These are phyloP conservation scores for Leccinellum luteum DNA, from an alignment of 768 basidiomycete genomes.

Conservation along the genomic window DNA sequence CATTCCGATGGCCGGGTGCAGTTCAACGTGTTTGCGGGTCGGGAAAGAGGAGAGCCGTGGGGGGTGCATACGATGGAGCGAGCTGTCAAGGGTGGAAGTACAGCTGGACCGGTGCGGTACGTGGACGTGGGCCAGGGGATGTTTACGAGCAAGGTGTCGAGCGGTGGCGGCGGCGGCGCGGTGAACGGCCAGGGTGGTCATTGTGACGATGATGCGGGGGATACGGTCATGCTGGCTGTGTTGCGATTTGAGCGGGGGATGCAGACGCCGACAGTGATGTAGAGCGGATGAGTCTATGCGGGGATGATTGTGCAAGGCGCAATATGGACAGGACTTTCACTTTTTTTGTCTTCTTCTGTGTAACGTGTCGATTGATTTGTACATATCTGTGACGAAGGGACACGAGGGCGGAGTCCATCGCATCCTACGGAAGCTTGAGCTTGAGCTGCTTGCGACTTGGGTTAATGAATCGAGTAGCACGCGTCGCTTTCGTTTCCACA, in stretches of 20 bases:
- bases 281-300: neutral
- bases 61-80: constrained; percentile 66
- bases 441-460: too few relatives aligned
- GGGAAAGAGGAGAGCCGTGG: constrained; percentile 61
- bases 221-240: constrained; percentile 61
- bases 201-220: constrained; percentile 25
- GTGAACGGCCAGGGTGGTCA: constrained; percentile 17
- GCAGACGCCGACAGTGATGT: constrained; percentile 51
- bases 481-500: too few relatives aligned
- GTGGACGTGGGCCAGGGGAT: constrained; percentile 37
- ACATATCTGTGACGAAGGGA: neutral
- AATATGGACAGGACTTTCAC: too few relatives aligned
- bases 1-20: constrained; percentile 64
- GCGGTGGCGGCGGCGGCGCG: neutral
- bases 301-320: too few relatives aligned
- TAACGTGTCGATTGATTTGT: too few relatives aligned
- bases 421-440: too few relatives aligned
- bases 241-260: constrained; percentile 65
- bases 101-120: constrained; percentile 46
- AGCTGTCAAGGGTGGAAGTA: constrained; percentile 37
- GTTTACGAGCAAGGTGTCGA: constrained; percentile 56
- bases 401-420: too few relatives aligned
- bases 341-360: too few relatives aligned
- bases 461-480: too few relatives aligned
- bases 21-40: constrained; percentile 64